phyloP scores from a whole-genome alignment of 805 yeast genomes.

The Cyberlindnera amylophila region DNA sequence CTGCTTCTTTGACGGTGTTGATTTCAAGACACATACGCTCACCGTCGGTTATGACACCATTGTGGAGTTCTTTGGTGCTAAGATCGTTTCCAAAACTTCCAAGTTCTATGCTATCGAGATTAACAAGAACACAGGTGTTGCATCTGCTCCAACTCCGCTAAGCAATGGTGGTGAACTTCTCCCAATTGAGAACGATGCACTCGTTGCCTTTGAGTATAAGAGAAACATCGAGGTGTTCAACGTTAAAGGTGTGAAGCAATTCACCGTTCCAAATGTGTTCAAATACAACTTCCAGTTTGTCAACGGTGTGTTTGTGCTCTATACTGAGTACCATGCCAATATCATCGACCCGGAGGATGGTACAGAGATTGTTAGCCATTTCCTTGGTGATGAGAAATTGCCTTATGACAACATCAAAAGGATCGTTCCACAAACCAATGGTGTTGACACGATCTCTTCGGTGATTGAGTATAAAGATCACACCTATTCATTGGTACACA shows the following conservation, averaged over 20 bases:
- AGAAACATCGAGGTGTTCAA: slow-evolving; percentile 21
- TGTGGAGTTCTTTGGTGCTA: slow-evolving; percentile 22
- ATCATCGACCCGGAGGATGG: slow-evolving; percentile 27
- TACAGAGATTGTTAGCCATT: slow-evolving; percentile 19
- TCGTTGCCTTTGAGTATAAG: slow-evolving; percentile 21
- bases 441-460: slow-evolving; percentile 14
- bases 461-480: slow-evolving; percentile 14
- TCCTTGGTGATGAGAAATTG: slow-evolving; percentile 15
- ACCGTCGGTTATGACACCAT: slow-evolving; percentile 15
- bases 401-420: slow-evolving; percentile 10
- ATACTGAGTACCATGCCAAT: slow-evolving; percentile 22
- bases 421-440: slow-evolving; percentile 11
- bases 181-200: slow-evolving; percentile 20
- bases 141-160: slow-evolving; percentile 8
- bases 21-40: slow-evolving; percentile 9
- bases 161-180: slow-evolving; percentile 11
- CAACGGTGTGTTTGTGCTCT: slow-evolving; percentile 19
- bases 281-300: slow-evolving; percentile 19
- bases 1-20: slow-evolving; percentile 16
- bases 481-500: slow-evolving; percentile 11
- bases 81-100: slow-evolving; percentile 16
- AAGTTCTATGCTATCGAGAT: slow-evolving; percentile 12
- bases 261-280: slow-evolving; percentile 22
- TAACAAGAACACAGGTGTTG: slow-evolving; percentile 12
- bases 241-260: slow-evolving; percentile 12